Base-by-base conservation (phyloP, 1,284 basidiomycete genomes). In the Fereydounia khargensis region DNA sequence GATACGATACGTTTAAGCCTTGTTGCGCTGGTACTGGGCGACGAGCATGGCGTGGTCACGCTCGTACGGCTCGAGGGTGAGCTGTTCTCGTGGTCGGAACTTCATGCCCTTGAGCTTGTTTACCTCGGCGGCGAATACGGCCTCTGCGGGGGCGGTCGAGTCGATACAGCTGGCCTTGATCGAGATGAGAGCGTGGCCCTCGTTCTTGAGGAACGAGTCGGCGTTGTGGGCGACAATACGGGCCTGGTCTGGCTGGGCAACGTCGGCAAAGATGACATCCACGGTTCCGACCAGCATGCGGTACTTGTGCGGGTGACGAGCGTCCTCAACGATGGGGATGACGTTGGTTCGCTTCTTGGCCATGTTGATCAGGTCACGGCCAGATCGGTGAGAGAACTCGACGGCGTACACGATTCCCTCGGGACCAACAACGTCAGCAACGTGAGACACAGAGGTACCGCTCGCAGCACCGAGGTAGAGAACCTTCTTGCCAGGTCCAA, bases 81-180 rank as follows among this genome's bases (percentile, higher is more conserved):
- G 85, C 80, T 94, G 90, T 78, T 95, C 92, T 52, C 91, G 81
- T 27, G 94, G 91, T 43, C 64, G 59, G 57, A 68, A 66, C 52
- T 84, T 81, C 58, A 61, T 61, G 32, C 58, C 58, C 77, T 87
- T 86, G 73, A 98, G 81, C 71, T 82, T 84, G 77, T 91, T 85
- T 45, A 97, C 88, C 79, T 98, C 91, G 42, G 82, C 80, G 3
- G 89, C 87, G 70, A 97, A 98, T 31, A 97, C 88, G 19, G 85
- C 86, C 65, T 91, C 90, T 14, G 94, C 86, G 2, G 88, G 84
- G 4, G 84, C 84, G 21, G 92, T 96, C 41, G 91, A 97, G 79
- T 99, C 95, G 78, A 99, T 89, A 82, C 94, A 99, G 76, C 89
- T 92, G 37, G 95, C 95, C 82, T 99, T 99, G 85, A 99, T 96